phyloP scores from a whole-genome alignment of 345 rosid genomes.

The Sonneratia alba region DNA sequence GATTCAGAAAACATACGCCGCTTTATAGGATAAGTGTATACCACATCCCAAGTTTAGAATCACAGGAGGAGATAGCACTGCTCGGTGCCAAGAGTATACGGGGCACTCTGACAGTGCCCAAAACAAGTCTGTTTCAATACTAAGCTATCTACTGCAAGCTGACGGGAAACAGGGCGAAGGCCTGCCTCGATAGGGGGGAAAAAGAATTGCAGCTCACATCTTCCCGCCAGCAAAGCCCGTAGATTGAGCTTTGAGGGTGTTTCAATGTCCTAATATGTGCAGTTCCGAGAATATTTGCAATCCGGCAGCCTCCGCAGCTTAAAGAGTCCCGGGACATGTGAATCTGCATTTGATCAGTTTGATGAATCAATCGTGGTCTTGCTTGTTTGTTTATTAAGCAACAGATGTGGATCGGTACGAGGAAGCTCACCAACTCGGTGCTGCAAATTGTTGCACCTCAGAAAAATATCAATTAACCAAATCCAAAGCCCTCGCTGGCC shows the following conservation, averaged over 20 bases:
- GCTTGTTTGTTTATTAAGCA: background rate
- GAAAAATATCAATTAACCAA: slow-evolving; percentile 36
- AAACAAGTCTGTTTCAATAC: background rate
- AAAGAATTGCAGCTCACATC: background rate
- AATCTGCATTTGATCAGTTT: background rate
- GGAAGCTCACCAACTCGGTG: background rate
- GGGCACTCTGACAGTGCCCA: background rate
- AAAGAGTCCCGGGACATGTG: background rate
- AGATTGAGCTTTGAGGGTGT: background rate
- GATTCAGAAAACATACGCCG: background rate
- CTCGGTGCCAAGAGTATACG: background rate
- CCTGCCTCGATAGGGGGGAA: background rate
- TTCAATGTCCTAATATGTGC: background rate
- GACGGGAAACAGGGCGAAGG: background rate
- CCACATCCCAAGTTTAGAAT: background rate
- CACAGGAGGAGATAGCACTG: background rate
- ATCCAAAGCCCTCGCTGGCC: slow-evolving; percentile 95
- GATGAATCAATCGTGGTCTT: background rate
- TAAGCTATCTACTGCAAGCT: slow-evolving; percentile 1
- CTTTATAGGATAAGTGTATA: background rate
- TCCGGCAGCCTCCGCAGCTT: background rate
- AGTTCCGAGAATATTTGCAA: background rate
- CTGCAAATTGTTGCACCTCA: background rate
- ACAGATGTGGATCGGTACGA: background rate
- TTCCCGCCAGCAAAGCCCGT: background rate